Percentiles rank a stretch among this genome's conserved stretches.
These are phyloP conservation scores for Backusella circina DNA, from an alignment of 192 early-diverging fungal genomes.

Conservation along the genomic window DNA sequence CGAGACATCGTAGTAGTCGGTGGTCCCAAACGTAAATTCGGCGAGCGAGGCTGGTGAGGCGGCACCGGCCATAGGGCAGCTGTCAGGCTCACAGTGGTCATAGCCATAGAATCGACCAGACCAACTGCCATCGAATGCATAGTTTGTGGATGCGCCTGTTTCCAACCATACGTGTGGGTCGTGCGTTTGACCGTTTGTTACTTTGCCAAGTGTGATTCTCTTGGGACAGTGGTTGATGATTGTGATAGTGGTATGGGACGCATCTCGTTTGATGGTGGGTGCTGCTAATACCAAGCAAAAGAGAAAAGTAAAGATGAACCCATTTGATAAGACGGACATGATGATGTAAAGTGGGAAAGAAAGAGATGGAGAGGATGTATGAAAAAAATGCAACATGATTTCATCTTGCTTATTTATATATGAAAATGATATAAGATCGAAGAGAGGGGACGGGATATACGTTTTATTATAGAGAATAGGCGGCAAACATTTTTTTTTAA, in stretches of 20 bases:
- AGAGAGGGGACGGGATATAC: not conserved
- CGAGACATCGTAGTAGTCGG: conserved; percentile 29
- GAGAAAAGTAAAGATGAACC: not conserved
- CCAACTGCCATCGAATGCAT: not conserved
- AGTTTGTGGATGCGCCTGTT: not conserved
- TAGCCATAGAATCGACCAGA: conserved; percentile 2
- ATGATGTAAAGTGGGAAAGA: not conserved
- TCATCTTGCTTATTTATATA: not conserved
- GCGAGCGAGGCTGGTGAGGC: conserved; percentile 21
- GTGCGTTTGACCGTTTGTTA: conserved; percentile 9
- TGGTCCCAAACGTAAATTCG: conserved; percentile 23
- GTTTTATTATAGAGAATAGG: not conserved
- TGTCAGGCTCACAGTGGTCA: not conserved
- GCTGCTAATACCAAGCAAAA: not conserved
- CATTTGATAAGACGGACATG: not conserved
- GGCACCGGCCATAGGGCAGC: not conserved
- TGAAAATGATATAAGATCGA: not conserved
- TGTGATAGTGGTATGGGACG: not conserved
- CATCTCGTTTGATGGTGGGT: not conserved
- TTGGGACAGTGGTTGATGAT: conserved; percentile 8
- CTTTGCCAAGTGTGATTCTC: conserved; percentile 1
- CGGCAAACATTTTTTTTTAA: too few species aligned
- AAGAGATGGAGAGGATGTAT: not conserved
- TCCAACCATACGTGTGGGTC: not conserved
- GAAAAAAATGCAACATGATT: not conserved